Conservation (phyloP, 2,329 filamentous ascomycete genomes). For the Hypoxylon sp. region DNA sequence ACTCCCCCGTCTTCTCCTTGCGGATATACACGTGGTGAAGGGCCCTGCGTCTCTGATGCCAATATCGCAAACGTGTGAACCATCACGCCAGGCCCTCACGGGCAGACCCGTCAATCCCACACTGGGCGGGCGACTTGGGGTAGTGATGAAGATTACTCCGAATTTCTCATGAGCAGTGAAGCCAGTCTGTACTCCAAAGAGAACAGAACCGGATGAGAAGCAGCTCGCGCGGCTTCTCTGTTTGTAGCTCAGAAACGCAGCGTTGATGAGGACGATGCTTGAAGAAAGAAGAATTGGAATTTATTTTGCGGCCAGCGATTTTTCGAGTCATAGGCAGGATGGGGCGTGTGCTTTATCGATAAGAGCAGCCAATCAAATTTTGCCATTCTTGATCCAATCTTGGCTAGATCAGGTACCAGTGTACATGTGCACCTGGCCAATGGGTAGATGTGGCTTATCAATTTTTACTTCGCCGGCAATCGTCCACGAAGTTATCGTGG, state of each 20-base stretch:
- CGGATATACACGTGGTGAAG: constrained; percentile 53
- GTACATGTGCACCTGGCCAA: background rate
- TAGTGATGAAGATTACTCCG: constrained; percentile 90
- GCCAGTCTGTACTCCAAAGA: constrained; percentile 37
- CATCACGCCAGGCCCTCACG: constrained; percentile 88
- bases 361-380: constrained; percentile 31
- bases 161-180: constrained; percentile 92
- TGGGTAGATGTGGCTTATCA: constrained; percentile 29
- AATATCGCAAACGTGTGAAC: constrained; percentile 78
- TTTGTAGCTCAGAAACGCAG: constrained; percentile 97
- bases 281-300: constrained; percentile 60
- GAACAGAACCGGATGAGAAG: constrained; percentile 53
- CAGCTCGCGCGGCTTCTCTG: constrained; percentile 67
- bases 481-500: constrained; percentile 30
- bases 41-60: constrained; percentile 93
- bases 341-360: constrained; percentile 48
- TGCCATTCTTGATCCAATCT: background rate
- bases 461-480: constrained; percentile 27
- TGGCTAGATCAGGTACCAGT: background rate
- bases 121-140: constrained; percentile 62
- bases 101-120: constrained; percentile 73
- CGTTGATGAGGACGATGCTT: constrained; percentile 90
- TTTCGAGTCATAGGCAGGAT: constrained; percentile 48
- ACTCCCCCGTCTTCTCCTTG: constrained; percentile 56
- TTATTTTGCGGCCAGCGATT: constrained; percentile 31